phyloP scores from a whole-genome alignment of 2,329 filamentous ascomycete genomes.

The Botrytis pseudocinerea region DNA sequence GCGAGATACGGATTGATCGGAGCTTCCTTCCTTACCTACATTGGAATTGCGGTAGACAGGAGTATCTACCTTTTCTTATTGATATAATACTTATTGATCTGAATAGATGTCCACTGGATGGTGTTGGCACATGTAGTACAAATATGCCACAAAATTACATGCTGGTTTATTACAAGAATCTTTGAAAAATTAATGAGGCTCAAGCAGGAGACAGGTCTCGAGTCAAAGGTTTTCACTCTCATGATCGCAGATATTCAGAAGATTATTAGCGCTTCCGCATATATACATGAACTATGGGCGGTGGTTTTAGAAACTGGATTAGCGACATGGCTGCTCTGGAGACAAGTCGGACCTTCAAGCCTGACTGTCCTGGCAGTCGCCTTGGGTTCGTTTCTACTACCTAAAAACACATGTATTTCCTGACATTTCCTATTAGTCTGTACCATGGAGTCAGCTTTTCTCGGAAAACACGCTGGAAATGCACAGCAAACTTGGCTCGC shows the following conservation, averaged over 20 bases:
- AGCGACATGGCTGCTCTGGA: conserved; percentile 38
- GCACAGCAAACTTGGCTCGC: conserved; percentile 39
- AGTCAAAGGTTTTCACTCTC: conserved; percentile 37
- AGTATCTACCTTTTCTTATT: neutral
- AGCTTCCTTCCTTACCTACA: neutral
- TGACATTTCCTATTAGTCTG: neutral
- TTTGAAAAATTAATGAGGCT: neutral
- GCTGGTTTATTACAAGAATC: neutral
- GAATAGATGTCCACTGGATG: neutral
- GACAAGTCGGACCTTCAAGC: conserved; percentile 33
- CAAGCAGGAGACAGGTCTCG: conserved; percentile 2
- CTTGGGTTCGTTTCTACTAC: neutral
- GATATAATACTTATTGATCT: neutral
- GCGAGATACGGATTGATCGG: neutral
- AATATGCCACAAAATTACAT: neutral
- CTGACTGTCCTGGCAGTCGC: conserved; percentile 29
- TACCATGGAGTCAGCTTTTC: conserved; percentile 16
- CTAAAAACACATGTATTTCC: neutral
- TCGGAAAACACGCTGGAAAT: conserved; percentile 31
- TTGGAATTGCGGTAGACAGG: neutral
- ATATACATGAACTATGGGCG: conserved; percentile 37
- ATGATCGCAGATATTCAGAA: conserved; percentile 36
- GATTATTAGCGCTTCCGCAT: conserved; percentile 37
- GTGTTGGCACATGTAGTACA: neutral
- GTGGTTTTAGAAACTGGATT: conserved; percentile 35